Evolutionary conservation across 2,329 filamentous ascomycete species (phyloP).

Genomic region (Hansfordia pulvinata): DNA sequence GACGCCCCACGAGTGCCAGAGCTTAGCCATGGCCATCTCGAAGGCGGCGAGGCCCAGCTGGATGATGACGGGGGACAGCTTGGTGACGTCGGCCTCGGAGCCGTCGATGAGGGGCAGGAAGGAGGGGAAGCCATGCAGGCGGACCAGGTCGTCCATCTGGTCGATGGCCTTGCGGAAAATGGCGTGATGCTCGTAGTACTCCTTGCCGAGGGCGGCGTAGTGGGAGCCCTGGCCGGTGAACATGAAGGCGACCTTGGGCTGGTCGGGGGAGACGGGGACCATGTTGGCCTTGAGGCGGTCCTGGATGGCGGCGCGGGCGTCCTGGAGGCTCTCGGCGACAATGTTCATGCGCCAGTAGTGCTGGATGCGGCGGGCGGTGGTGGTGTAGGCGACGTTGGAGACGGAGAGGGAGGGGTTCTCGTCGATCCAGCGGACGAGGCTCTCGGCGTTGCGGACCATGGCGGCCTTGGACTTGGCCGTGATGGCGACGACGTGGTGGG

Average conservation of each 20-base stretch:
- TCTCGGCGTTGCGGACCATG: conserved; percentile 44
- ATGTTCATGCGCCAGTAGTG: conserved; percentile 42
- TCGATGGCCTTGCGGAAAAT: conserved; percentile 38
- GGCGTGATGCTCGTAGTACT: conserved; percentile 31
- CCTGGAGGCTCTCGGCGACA: conserved; percentile 23
- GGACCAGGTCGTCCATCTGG: conserved; percentile 39
- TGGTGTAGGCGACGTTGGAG: conserved; percentile 50
- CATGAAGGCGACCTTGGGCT: conserved; percentile 35
- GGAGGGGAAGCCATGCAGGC: conserved; percentile 38
- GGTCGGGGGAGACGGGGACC: conserved; percentile 24
- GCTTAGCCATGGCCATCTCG: conserved; percentile 41
- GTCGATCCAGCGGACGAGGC: conserved; percentile 39
- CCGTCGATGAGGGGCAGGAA: conserved; percentile 38
- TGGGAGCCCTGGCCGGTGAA: conserved; percentile 45
- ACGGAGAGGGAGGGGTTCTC: conserved; percentile 36
- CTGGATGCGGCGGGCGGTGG: conserved; percentile 51
- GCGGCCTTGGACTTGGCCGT: conserved; percentile 40
- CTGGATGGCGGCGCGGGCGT: conserved; percentile 27
- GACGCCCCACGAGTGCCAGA: conserved; percentile 44
- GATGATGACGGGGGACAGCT: conserved; percentile 33
- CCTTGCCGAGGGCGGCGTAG: conserved; percentile 34
- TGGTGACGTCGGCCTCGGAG: conserved; percentile 25
- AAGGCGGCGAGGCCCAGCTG: conserved; percentile 41
- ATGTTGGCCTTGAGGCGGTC: conserved; percentile 27
- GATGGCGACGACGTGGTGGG: conserved; percentile 44